phyloP scores from a whole-genome alignment of 352 stramenopile genomes.

The Globisporangium megalacanthum region DNA sequence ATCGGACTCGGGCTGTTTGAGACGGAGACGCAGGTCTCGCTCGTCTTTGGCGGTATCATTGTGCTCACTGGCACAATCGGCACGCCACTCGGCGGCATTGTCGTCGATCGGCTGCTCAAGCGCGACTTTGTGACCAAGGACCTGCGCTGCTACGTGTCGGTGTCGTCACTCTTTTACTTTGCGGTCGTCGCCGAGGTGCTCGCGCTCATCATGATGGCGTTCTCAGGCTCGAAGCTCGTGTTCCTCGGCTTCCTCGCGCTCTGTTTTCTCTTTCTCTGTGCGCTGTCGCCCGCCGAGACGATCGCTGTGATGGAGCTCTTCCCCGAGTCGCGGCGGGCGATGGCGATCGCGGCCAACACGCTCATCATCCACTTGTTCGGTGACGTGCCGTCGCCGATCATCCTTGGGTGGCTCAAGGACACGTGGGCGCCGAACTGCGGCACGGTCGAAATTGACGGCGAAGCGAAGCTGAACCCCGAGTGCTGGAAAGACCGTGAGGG shows the following conservation, averaged over 20 bases:
- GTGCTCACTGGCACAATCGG: constrained; percentile 83
- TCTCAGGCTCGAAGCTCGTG: constrained; percentile 34
- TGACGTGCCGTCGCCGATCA: constrained; percentile 92
- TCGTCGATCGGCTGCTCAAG: constrained; percentile 56
- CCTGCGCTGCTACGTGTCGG: constrained; percentile 43
- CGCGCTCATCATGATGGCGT: constrained; percentile 55
- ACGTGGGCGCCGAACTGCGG: constrained; percentile 85
- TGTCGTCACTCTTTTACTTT: constrained; percentile 66
- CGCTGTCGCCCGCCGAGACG: constrained; percentile 69
- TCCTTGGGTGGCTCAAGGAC: constrained; percentile 92
- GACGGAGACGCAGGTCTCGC: constrained; percentile 74
- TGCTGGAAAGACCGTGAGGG: constrained; percentile 53
- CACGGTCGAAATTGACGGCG: constrained; percentile 47
- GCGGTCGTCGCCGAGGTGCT: constrained; percentile 50
- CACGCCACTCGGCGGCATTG: constrained; percentile 79
- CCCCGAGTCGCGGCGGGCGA: constrained; percentile 74
- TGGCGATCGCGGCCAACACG: constrained; percentile 89
- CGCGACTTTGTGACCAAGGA: constrained; percentile 24
- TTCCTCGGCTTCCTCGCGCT: constrained; percentile 71
- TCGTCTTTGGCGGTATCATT: constrained; percentile 84
- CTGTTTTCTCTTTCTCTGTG: constrained; percentile 75
- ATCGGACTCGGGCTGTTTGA: constrained; percentile 87
- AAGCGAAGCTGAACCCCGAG: constrained; percentile 56
- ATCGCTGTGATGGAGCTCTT: constrained; percentile 89
- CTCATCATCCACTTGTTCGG: constrained; percentile 91